phyloP scores from a whole-genome alignment of 306 rosid genomes.

The Rosa chinensis region DNA sequence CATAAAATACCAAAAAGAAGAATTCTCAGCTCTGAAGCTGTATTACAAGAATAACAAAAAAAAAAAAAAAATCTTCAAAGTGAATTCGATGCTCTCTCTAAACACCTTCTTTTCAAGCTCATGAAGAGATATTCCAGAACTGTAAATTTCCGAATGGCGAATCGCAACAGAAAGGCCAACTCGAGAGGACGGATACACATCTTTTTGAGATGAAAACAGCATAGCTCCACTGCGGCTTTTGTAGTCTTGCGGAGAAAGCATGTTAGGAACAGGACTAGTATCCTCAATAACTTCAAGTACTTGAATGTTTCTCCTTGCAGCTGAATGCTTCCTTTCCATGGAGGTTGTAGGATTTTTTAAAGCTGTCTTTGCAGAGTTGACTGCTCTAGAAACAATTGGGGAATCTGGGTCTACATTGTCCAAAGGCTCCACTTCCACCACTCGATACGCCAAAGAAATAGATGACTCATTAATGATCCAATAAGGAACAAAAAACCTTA shows the following conservation, averaged over 20 bases:
- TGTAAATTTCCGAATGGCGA: slow-evolving; percentile 58
- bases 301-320: slow-evolving; percentile 59
- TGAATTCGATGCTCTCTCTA: slow-evolving; percentile 7
- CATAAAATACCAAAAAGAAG: slow-evolving; percentile 18
- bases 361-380: slow-evolving; percentile 73
- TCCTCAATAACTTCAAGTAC: slow-evolving; percentile 91
- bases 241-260: slow-evolving; percentile 94
- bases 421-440: slow-evolving; percentile 87
- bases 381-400: slow-evolving; percentile 55
- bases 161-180: slow-evolving; percentile 86
- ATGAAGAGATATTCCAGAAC: slow-evolving; percentile 83
- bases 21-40: slow-evolving; percentile 17
- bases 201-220: slow-evolving; percentile 77
- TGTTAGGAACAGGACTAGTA: slow-evolving; percentile 75
- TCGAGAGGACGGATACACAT: slow-evolving; percentile 67
- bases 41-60: not conserved
- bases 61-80: not conserved
- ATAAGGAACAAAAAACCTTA: slow-evolving; percentile 87
- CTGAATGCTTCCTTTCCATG: slow-evolving; percentile 65
- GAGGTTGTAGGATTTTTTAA: slow-evolving; percentile 72
- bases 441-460: slow-evolving; percentile 73
- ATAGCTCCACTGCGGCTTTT: slow-evolving; percentile 60
- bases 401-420: slow-evolving; percentile 71
- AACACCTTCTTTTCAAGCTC: slow-evolving; percentile 96
- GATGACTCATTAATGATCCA: slow-evolving; percentile 89